A percentile compares a stretch with the other conserved stretches of the same genome.
Evolutionary conservation across 306 rosid species (phyloP).

Genomic region (Corylus avellana): DNA sequence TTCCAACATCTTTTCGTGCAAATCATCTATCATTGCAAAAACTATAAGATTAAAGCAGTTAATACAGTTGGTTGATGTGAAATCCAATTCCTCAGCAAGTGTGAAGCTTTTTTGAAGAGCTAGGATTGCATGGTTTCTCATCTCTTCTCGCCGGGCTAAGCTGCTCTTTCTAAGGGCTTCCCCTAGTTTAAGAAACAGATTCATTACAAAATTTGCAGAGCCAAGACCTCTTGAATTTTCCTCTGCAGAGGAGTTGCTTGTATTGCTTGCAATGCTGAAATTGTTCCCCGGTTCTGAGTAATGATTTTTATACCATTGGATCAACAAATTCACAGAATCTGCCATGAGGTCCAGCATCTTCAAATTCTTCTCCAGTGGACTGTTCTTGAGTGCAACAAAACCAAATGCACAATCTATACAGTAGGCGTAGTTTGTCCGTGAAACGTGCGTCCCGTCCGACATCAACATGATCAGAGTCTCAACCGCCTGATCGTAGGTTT

Average conservation of each 20-base stretch:
- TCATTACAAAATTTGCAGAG: slow-evolving; percentile 52
- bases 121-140: slow-evolving; percentile 75
- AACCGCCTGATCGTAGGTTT: slow-evolving; percentile 67
- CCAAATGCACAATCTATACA: slow-evolving; percentile 79
- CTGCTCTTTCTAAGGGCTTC: slow-evolving; percentile 75
- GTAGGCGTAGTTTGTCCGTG: slow-evolving; percentile 55
- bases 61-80: slow-evolving; percentile 53
- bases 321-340: slow-evolving; percentile 57
- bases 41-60: slow-evolving; percentile 72
- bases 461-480: slow-evolving; percentile 64
- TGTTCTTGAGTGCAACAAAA: slow-evolving; percentile 71
- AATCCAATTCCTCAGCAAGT: slow-evolving; percentile 68
- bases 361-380: slow-evolving; percentile 75
- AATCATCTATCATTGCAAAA: slow-evolving; percentile 88
- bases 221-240: slow-evolving; percentile 47
- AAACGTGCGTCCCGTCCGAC: slow-evolving; percentile 53
- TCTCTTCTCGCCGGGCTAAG: slow-evolving; percentile 80
- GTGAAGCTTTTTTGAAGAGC: slow-evolving; percentile 65
- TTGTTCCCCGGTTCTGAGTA: slow-evolving; percentile 58
- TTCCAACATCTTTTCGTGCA: slow-evolving; percentile 90
- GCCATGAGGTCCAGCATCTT: slow-evolving; percentile 66
- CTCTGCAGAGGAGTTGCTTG: slow-evolving; percentile 60
- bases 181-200: slow-evolving; percentile 73
- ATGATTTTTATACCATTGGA: slow-evolving; percentile 64
- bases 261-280: slow-evolving; percentile 45